Conservation (phyloP, 768 basidiomycete species). For the Pleurotus cornucopiae region DNA sequence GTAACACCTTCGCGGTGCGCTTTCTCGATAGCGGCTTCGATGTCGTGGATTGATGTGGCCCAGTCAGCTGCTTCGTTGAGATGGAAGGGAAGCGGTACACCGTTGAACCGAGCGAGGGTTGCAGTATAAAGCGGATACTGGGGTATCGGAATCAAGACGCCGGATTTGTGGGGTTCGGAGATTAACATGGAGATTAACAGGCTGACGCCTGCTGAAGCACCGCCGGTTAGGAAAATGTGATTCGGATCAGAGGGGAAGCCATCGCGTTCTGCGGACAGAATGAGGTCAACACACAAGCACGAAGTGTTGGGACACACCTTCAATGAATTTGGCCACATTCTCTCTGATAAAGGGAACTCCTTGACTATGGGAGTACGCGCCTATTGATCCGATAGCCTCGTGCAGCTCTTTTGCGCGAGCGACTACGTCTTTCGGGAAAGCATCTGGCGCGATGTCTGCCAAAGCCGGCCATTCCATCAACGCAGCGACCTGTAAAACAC, state of each 20-base stretch:
- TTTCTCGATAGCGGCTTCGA: slow-evolving; percentile 63
- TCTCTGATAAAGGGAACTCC: slow-evolving; percentile 86
- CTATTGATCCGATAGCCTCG: slow-evolving; percentile 84
- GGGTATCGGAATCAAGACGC: slow-evolving; percentile 93
- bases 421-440: slow-evolving; percentile 84
- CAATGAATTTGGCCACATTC: slow-evolving; percentile 86
- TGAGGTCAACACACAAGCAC: not conserved
- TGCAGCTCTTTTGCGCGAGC: slow-evolving; percentile 79
- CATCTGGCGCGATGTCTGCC: slow-evolving; percentile 65
- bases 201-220: slow-evolving; percentile 93
- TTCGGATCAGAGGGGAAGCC: slow-evolving; percentile 79
- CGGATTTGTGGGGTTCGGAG: slow-evolving; percentile 50
- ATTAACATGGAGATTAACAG: slow-evolving; percentile 80
- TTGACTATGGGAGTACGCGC: slow-evolving; percentile 95
- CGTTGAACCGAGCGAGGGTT: slow-evolving; percentile 79
- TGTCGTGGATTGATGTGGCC: slow-evolving; percentile 70
- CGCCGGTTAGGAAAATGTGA: slow-evolving; percentile 91
- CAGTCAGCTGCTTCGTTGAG: slow-evolving; percentile 81
- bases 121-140: slow-evolving; percentile 99
- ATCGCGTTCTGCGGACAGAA: slow-evolving; percentile 65
- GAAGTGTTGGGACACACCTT: slow-evolving; percentile 43
- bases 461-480: slow-evolving; percentile 90
- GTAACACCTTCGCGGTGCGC: slow-evolving; percentile 56
- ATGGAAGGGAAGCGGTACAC: slow-evolving; percentile 82
- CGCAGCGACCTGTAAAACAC: slow-evolving; percentile 67